A percentile compares a stretch with the other conserved stretches of the same genome.
These are phyloP conservation scores for Rhododendron vialii DNA, from an alignment of 148 eudicot genomes.

Conservation along the genomic window DNA sequence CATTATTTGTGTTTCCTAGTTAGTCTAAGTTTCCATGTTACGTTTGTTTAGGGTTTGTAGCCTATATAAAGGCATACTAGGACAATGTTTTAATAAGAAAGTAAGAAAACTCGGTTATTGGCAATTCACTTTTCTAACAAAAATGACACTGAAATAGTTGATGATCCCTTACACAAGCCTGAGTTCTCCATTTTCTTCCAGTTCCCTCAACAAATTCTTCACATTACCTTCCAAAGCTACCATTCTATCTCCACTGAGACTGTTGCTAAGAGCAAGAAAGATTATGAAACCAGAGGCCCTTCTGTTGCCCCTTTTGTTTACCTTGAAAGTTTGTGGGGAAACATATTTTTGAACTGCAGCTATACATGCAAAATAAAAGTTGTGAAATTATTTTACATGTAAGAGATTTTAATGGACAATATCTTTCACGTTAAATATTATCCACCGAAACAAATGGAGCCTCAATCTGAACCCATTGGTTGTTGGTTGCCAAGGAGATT, in stretches of 20 bases:
- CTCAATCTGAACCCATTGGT: background rate
- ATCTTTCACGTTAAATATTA: too few species aligned
- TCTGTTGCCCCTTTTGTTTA: background rate
- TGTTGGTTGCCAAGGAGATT: background rate
- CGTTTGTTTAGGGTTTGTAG: too few species aligned
- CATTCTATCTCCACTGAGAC: background rate
- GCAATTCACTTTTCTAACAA: too few species aligned
- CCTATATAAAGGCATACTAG: too few species aligned
- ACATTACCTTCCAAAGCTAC: background rate
- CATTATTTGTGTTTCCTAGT: too few species aligned
- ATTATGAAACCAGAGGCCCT: background rate
- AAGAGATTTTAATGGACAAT: background rate
- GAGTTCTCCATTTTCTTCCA: background rate
- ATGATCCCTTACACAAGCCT: background rate
- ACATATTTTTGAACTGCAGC: background rate
- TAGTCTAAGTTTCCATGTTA: too few species aligned
- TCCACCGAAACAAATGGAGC: background rate
- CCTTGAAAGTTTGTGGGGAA: background rate
- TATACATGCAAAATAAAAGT: background rate
- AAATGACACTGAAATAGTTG: background rate
- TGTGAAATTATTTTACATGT: background rate
- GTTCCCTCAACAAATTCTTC: background rate
- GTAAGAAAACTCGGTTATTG: too few species aligned
- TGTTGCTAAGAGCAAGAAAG: too few species aligned
- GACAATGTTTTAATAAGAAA: too few species aligned